phyloP scores from a whole-genome alignment of 208 protist species.

The Trypanosoma cruzi region DNA sequence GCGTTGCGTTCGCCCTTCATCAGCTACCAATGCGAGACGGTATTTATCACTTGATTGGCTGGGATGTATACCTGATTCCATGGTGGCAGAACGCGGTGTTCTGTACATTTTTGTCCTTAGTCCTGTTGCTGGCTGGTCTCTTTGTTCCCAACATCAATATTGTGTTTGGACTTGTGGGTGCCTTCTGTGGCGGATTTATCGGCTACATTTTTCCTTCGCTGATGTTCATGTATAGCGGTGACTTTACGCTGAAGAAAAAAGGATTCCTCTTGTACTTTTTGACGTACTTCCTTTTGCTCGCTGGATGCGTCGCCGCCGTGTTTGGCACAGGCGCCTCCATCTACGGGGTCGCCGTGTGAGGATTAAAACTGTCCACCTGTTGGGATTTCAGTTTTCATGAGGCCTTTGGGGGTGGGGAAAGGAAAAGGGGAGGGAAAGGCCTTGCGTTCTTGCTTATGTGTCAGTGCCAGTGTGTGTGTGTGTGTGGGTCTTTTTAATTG shows the following conservation, averaged over 20 bases:
- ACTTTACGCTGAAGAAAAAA: slow-evolving; percentile 38
- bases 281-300: slow-evolving; percentile 57
- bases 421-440: too few species aligned
- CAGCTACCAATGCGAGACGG: slow-evolving; percentile 23
- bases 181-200: slow-evolving; percentile 58
- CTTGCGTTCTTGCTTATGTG: too few species aligned
- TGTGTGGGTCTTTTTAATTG: too few species aligned
- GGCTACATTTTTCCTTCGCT: slow-evolving; percentile 70
- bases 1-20: slow-evolving; percentile 31
- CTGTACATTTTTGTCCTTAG: slow-evolving; percentile 32
- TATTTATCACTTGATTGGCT: slow-evolving; percentile 35
- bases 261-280: slow-evolving; percentile 39
- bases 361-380: not conserved
- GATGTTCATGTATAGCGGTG: slow-evolving; percentile 65
- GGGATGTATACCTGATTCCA: slow-evolving; percentile 49
- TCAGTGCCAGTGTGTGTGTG: too few species aligned
- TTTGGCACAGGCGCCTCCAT: slow-evolving; percentile 65
- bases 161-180: slow-evolving; percentile 66
- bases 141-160: slow-evolving; percentile 75
- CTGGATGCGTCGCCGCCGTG: slow-evolving; percentile 43
- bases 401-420: too few species aligned
- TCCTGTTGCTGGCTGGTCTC: slow-evolving; percentile 53
- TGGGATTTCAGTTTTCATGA: too few species aligned
- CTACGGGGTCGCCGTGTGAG: slow-evolving; percentile 30
- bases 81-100: slow-evolving; percentile 53